A percentile compares a stretch with the other conserved stretches of the same genome.
Conservation (phyloP, 73 alveolate species). For the Tetrahymena malaccensis region DNA sequence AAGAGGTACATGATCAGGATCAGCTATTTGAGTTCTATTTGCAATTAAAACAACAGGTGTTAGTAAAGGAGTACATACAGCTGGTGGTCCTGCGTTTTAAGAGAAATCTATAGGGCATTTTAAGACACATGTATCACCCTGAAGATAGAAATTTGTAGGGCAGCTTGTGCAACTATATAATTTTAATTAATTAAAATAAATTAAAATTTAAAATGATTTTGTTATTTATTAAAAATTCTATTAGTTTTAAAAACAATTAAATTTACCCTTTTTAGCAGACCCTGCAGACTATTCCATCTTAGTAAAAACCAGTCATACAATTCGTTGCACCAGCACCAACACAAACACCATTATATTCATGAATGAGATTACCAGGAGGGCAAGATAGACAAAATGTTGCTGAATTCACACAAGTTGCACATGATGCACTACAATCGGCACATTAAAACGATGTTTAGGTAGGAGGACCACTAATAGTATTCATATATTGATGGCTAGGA, state of each 20-base stretch:
- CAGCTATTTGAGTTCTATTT: neutral
- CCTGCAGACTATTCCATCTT: neutral
- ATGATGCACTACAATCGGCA: neutral
- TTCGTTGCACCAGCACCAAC: neutral
- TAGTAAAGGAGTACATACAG: neutral
- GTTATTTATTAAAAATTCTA: too few relatives aligned
- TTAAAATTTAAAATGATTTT: too few relatives aligned
- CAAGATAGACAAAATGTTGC: neutral
- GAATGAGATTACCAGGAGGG: neutral
- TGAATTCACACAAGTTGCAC: neutral
- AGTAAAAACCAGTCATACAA: neutral
- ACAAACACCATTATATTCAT: neutral
- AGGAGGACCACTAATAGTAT: neutral
- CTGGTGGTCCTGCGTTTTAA: neutral
- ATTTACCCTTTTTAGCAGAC: neutral
- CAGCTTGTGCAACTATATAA: neutral
- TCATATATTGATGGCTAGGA: neutral
- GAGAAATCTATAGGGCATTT: neutral
- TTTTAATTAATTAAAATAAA: neutral
- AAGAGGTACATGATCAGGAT: neutral
- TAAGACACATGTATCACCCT: neutral
- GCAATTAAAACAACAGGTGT: neutral
- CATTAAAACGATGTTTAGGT: neutral
- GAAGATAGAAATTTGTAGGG: neutral
- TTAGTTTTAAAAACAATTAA: neutral